These are phyloP conservation scores for Cinchona pubescens DNA, from an alignment of 257 asterid species.

Conservation along the genomic window DNA sequence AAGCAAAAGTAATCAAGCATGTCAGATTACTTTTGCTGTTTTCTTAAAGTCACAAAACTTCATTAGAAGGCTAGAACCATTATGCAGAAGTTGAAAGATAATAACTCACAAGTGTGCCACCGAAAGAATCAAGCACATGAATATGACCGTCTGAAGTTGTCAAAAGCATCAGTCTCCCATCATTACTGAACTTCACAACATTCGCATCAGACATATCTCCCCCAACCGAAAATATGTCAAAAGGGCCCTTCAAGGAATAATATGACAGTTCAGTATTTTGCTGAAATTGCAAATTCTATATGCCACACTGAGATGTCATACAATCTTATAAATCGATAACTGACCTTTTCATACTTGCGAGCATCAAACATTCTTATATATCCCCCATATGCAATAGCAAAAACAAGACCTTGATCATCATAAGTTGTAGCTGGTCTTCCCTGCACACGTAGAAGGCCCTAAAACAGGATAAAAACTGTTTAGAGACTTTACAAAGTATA, in stretches of 20 bases:
- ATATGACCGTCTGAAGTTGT: constrained; percentile 82
- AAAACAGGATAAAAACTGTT: constrained; percentile 14
- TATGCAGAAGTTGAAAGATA: constrained; percentile 1
- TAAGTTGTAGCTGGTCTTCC: constrained; percentile 93
- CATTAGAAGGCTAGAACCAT: background rate
- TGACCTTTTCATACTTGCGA: constrained; percentile 89
- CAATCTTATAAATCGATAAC: constrained; percentile 18
- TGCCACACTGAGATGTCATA: constrained; percentile 16
- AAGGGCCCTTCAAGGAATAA: constrained; percentile 71
- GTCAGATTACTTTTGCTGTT: constrained; percentile 16
- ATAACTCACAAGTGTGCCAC: constrained; percentile 78
- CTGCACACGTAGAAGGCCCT: constrained; percentile 95
- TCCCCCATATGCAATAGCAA: constrained; percentile 91
- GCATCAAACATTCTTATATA: constrained; percentile 85
- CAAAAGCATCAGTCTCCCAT: constrained; percentile 88
- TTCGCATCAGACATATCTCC: constrained; percentile 91
- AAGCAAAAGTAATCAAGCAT: constrained; percentile 15
- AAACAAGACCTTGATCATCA: constrained; percentile 93
- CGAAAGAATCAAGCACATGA: constrained; percentile 89
- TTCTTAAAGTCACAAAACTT: constrained; percentile 6
- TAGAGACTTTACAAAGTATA: constrained; percentile 18
- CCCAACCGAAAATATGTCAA: constrained; percentile 79
- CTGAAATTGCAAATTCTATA: background rate
- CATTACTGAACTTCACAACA: constrained; percentile 83
- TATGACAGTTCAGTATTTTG: background rate